Conservation (phyloP, 805 yeast species). For the Barnettozyma californica region DNA sequence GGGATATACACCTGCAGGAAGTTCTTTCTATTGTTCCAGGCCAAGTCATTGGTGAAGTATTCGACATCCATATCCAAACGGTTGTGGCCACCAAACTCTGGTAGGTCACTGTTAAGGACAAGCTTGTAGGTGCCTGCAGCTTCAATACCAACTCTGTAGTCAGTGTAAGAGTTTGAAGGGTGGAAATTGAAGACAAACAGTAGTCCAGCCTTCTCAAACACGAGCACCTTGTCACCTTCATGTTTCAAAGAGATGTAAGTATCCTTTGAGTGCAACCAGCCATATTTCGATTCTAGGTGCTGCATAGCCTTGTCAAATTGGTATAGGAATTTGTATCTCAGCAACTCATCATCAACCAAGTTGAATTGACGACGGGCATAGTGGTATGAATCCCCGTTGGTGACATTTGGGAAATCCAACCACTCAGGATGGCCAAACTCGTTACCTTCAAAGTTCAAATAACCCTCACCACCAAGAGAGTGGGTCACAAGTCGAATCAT, state of each 20-base stretch:
- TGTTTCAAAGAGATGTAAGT: conserved; percentile 87
- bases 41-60: conserved; percentile 65
- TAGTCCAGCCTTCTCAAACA: conserved; percentile 81
- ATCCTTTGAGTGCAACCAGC: conserved; percentile 64
- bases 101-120: conserved; percentile 68
- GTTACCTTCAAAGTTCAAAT: conserved; percentile 93
- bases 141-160: conserved; percentile 89
- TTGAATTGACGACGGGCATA: conserved; percentile 96
- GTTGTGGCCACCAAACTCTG: conserved; percentile 74
- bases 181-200: conserved; percentile 88
- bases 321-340: conserved; percentile 74
- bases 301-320: conserved; percentile 87
- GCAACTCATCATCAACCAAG: conserved; percentile 68
- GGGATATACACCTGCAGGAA: conserved; percentile 78
- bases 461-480: conserved; percentile 94
- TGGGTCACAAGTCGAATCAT: conserved; percentile 85
- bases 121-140: conserved; percentile 69
- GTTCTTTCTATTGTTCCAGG: conserved; percentile 78
- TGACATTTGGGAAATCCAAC: conserved; percentile 93
- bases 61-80: conserved; percentile 55
- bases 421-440: conserved; percentile 99
- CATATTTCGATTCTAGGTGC: conserved; percentile 58
- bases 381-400: conserved; percentile 83
- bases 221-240: conserved; percentile 84
- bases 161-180: conserved; percentile 75